These are phyloP conservation scores for Serendipita sp. DNA, from an alignment of 768 basidiomycete genomes.

Conservation along the genomic window DNA sequence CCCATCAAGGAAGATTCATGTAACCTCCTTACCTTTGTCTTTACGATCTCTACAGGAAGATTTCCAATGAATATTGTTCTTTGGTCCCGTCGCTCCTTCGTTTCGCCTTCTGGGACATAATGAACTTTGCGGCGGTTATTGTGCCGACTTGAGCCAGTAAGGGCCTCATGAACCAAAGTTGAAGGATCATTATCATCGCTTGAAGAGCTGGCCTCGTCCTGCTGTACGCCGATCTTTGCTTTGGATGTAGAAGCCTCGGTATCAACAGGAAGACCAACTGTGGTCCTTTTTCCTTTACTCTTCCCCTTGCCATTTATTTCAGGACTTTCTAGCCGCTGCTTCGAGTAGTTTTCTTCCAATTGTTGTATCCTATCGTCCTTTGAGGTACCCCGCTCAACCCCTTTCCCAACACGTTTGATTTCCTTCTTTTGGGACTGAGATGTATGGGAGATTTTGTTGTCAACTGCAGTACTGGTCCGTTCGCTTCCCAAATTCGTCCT, in stretches of 20 bases:
- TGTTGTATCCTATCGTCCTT: not conserved
- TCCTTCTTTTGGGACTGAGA: not conserved
- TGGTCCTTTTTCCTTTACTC: not conserved
- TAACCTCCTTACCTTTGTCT: constrained; percentile 43
- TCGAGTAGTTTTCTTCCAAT: constrained; percentile 12
- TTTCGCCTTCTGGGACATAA: constrained; percentile 51
- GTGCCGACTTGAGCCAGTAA: not conserved
- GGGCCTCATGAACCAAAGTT: constrained; percentile 8
- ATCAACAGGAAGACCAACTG: too few relatives aligned
- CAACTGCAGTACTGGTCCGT: too few relatives aligned
- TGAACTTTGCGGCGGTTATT: constrained; percentile 21
- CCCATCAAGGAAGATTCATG: not conserved
- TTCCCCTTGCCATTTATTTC: not conserved
- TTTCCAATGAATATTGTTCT: constrained; percentile 91
- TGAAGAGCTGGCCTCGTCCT: not conserved
- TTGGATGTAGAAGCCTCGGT: not conserved
- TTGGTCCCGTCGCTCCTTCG: constrained; percentile 49
- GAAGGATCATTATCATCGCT: constrained; percentile 1
- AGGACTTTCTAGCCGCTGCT: constrained; percentile 5
- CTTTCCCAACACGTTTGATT: not conserved
- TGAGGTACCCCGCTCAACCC: not conserved
- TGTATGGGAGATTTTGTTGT: too few relatives aligned
- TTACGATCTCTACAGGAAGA: constrained; percentile 56
- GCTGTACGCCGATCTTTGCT: not conserved
- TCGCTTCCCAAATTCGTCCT: too few relatives aligned